Evolutionary conservation across 2,329 filamentous ascomycete species (phyloP).

Genomic region (Colletotrichum tanaceti): DNA sequence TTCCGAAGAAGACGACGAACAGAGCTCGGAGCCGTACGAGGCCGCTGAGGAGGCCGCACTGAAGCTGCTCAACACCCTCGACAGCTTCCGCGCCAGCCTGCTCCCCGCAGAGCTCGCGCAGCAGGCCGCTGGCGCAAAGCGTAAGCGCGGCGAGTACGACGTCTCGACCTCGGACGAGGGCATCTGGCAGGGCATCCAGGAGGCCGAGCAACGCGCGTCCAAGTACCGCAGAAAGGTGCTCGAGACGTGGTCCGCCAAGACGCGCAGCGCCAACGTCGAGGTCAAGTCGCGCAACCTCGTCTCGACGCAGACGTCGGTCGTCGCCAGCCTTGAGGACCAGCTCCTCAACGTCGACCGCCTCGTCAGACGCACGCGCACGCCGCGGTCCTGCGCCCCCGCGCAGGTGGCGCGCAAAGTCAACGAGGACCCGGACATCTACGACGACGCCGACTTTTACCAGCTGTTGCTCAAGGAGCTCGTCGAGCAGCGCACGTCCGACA

Average conservation of each 20-base stretch:
- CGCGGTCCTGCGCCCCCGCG: slow-evolving; percentile 80
- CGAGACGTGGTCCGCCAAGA: slow-evolving; percentile 90
- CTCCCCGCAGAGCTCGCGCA: slow-evolving; percentile 54
- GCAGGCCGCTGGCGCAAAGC: slow-evolving; percentile 67
- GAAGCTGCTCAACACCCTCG: slow-evolving; percentile 84
- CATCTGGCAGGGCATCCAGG: slow-evolving; percentile 79
- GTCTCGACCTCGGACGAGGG: slow-evolving; percentile 68
- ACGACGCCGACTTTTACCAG: slow-evolving; percentile 96
- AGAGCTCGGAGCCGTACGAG: slow-evolving; percentile 67
- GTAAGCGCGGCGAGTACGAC: slow-evolving; percentile 64
- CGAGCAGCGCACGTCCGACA: slow-evolving; percentile 83
- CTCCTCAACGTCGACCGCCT: slow-evolving; percentile 75
- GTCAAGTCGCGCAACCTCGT: slow-evolving; percentile 68
- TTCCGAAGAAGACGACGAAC: slow-evolving; percentile 51
- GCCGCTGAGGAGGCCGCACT: slow-evolving; percentile 88
- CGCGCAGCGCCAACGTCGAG: slow-evolving; percentile 67
- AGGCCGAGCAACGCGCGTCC: slow-evolving; percentile 69
- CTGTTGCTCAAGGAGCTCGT: slow-evolving; percentile 92
- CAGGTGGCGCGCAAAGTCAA: slow-evolving; percentile 70
- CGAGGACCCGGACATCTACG: slow-evolving; percentile 78
- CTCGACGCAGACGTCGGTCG: slow-evolving; percentile 68
- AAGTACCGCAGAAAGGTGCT: slow-evolving; percentile 77
- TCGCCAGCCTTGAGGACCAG: slow-evolving; percentile 76
- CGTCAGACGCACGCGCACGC: slow-evolving; percentile 74
- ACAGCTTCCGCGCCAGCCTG: slow-evolving; percentile 73